Percentiles rank a stretch among this genome's conserved stretches.
Conservation (phyloP, 768 basidiomycete genomes). For the Macrolepiota fuliginosa region DNA sequence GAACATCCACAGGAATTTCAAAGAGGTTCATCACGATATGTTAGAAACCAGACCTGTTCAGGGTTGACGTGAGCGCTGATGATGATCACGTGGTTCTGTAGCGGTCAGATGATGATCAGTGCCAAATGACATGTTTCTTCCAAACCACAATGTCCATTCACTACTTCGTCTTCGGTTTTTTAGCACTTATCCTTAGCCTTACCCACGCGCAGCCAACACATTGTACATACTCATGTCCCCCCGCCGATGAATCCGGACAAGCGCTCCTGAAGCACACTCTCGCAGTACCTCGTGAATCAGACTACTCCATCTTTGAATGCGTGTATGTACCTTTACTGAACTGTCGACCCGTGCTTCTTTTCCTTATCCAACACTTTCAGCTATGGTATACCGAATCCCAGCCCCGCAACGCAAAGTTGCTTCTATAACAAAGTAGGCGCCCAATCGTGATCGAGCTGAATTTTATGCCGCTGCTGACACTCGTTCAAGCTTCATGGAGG, state of each 20-base stretch:
- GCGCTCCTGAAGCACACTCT: background rate
- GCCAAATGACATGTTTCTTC: background rate
- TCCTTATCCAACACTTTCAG: background rate
- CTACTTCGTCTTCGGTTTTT: background rate
- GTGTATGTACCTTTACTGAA: background rate
- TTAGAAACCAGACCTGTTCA: background rate
- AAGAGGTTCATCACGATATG: background rate
- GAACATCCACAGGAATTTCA: slow-evolving; percentile 4
- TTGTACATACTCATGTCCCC: slow-evolving; percentile 6
- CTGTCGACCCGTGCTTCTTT: background rate
- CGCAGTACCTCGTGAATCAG: slow-evolving; percentile 6
- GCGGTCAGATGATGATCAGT: background rate
- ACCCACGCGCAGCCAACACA: background rate
- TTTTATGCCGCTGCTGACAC: background rate
- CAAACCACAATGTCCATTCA: background rate
- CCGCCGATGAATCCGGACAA: background rate
- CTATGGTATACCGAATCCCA: background rate
- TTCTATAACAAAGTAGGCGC: slow-evolving; percentile 6
- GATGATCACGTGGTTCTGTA: background rate
- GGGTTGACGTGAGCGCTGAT: background rate
- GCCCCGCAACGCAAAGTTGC: slow-evolving; percentile 4
- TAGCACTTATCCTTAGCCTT: background rate
- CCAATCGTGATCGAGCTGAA: background rate
- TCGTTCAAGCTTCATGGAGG: background rate
- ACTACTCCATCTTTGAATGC: slow-evolving; percentile 12